phyloP scores from a whole-genome alignment of 371 early-diverging fungal genomes.

The Dipsacomyces acuminosporus region DNA sequence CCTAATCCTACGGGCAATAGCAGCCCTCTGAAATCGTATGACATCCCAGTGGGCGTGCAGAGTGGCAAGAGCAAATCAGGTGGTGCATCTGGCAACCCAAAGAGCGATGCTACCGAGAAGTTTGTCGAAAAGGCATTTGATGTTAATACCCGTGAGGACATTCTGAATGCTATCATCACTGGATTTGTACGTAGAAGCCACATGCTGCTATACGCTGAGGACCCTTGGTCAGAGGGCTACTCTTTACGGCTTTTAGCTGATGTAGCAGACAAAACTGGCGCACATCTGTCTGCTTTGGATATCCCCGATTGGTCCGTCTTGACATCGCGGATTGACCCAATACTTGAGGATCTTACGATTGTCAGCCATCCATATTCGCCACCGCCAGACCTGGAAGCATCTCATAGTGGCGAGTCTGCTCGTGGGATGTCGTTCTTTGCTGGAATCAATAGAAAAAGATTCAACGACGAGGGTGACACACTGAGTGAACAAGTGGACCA shows the following conservation, averaged over 20 bases:
- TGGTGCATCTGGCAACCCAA: no score
- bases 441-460: slow-evolving; percentile 18
- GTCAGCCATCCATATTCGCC: slow-evolving; percentile 47
- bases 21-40: no score
- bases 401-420: not conserved
- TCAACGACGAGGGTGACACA: slow-evolving; percentile 15
- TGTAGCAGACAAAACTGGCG: slow-evolving; percentile 17
- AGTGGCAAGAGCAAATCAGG: no score
- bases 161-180: slow-evolving; percentile 27
- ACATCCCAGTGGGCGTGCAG: no score
- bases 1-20: no score
- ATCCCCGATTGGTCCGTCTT: slow-evolving; percentile 47
- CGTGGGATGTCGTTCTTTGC: slow-evolving; percentile 41
- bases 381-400: slow-evolving; percentile 40
- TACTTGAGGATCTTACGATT: slow-evolving; percentile 46
- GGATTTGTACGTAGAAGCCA: slow-evolving; percentile 39
- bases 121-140: slow-evolving; percentile 13
- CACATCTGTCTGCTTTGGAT: slow-evolving; percentile 32
- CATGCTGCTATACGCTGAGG: slow-evolving; percentile 43
- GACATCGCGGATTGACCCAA: slow-evolving; percentile 39
- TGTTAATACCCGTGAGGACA: slow-evolving; percentile 17
- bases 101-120: not conserved
- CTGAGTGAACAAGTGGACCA: slow-evolving; percentile 15
- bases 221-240: slow-evolving; percentile 47
- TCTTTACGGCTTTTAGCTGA: slow-evolving; percentile 25